Evolutionary conservation across 192 early-diverging fungal species (phyloP), one percentile per base, ranked within the genome.

Genomic region (Coemansia sp.): DNA sequence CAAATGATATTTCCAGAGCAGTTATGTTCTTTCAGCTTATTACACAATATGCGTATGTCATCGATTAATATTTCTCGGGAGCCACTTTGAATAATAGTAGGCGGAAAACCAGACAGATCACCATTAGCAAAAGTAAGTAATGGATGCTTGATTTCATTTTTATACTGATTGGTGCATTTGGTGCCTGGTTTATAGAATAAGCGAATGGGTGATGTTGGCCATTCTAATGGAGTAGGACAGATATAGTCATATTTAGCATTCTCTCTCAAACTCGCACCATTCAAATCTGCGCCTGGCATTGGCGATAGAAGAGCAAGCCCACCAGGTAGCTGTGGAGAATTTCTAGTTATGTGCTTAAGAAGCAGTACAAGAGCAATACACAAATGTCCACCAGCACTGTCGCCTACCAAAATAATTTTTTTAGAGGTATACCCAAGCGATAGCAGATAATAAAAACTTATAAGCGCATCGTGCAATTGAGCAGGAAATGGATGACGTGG

Each of bases 381-480:
- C 3, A 76, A 56, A 22, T 76, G 64, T 9, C 68, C 68, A n/a
- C 74, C 74, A 10, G 74, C 74, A 26, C 74, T 76, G 21, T 76
- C 74, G 1, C 74, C 68, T 0, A 34, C 38, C 38, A 76, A n/a
- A 12, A 71, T 49, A 7, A 76, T 70, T 19, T 50, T 59, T n/a
- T 58, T 23, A 0, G 68, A 50, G 12, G 49, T 27, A 57, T 57
- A 76, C 0, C 74, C 74, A 8, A 62, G 68, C 0, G 24, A 18
- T 18, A 67, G 0, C 24, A 76, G 38, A 52, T 56, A 63, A 21
- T 26, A 21, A 28, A 58, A 65, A 5, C 54, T 41, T 18, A 76
- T 57, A 18, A 65, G 31, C 12, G 74, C 68, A 28, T 76, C 74
- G 27, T 70, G 74, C 2, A 76, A 50, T 49, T 76, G 74, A 3